Conservation (phyloP, 1,284 basidiomycete genomes). For the Ganoderma lucidum region DNA sequence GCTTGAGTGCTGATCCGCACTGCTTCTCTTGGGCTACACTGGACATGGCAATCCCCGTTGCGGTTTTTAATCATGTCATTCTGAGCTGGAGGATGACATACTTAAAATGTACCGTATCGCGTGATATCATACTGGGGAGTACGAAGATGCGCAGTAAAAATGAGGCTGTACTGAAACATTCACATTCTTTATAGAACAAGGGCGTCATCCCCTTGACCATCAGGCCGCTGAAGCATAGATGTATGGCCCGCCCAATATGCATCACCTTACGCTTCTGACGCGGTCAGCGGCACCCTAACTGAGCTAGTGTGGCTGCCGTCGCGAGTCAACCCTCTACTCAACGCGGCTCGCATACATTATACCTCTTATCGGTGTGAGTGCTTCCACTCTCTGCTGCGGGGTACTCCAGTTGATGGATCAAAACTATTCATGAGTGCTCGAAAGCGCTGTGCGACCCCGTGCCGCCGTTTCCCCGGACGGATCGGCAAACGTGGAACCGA, state of each 20-base stretch:
- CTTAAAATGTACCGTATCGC: too few relatives aligned
- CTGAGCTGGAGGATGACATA: too few relatives aligned
- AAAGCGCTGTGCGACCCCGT: too few relatives aligned
- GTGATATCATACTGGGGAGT: too few relatives aligned
- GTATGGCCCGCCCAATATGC: background rate
- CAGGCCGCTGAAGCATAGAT: background rate
- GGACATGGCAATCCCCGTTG: conserved; percentile 29
- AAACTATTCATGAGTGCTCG: too few relatives aligned
- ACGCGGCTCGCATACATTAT: background rate
- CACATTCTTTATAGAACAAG: background rate
- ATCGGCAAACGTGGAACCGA: too few relatives aligned
- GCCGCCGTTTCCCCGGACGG: too few relatives aligned
- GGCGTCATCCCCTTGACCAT: background rate
- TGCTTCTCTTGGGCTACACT: conserved; percentile 12
- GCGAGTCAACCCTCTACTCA: background rate
- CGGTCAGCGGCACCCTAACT: background rate
- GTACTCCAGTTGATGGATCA: too few relatives aligned
- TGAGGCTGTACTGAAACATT: background rate
- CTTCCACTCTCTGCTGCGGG: background rate
- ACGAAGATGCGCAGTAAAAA: too few relatives aligned
- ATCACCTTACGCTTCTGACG: background rate
- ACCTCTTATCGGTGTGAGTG: background rate
- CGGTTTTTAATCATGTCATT: conserved; percentile 40
- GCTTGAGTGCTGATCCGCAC: background rate
- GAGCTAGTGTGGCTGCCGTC: background rate